phyloP scores from a whole-genome alignment of 352 stramenopile species.

The Peronospora farinosa region DNA sequence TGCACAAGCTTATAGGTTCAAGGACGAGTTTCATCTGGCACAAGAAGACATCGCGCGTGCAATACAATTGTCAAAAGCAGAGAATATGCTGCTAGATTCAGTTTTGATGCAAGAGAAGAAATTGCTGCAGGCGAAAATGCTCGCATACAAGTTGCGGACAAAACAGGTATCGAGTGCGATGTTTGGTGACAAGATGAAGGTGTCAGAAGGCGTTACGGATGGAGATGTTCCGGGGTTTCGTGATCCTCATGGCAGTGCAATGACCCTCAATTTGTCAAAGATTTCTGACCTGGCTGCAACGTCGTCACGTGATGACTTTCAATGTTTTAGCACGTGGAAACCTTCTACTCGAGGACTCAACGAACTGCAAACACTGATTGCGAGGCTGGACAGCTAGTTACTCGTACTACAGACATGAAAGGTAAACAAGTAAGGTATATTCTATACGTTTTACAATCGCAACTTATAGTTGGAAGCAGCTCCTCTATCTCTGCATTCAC shows the following conservation, averaged over 20 bases:
- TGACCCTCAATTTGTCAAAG: slow-evolving; percentile 31
- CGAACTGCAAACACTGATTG: slow-evolving; percentile 35
- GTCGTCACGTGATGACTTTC: slow-evolving; percentile 15
- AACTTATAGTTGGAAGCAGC: slow-evolving; percentile 12
- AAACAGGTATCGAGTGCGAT: slow-evolving; percentile 68
- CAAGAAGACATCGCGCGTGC: slow-evolving; percentile 42
- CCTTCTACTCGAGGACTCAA: slow-evolving; percentile 35
- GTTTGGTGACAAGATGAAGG: slow-evolving; percentile 38
- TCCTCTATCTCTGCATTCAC: slow-evolving; percentile 9
- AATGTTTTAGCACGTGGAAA: slow-evolving; percentile 38
- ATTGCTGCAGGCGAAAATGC: slow-evolving; percentile 55
- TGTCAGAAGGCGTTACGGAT: background rate
- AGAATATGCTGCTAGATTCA: slow-evolving; percentile 19
- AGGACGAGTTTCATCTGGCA: slow-evolving; percentile 64
- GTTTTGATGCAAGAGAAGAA: slow-evolving; percentile 50
- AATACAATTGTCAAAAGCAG: slow-evolving; percentile 19
- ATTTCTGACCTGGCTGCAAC: no score
- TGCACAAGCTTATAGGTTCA: slow-evolving; percentile 55
- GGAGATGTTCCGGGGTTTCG: slow-evolving; percentile 6
- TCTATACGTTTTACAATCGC: slow-evolving; percentile 38
- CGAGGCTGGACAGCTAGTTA: slow-evolving; percentile 12
- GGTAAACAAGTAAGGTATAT: slow-evolving; percentile 27
- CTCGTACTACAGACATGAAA: background rate
- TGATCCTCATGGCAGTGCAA: slow-evolving; percentile 19
- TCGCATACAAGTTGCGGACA: slow-evolving; percentile 64